Conservation (phyloP, 2,329 filamentous ascomycete species). For the Trichoderma oligosporum region DNA sequence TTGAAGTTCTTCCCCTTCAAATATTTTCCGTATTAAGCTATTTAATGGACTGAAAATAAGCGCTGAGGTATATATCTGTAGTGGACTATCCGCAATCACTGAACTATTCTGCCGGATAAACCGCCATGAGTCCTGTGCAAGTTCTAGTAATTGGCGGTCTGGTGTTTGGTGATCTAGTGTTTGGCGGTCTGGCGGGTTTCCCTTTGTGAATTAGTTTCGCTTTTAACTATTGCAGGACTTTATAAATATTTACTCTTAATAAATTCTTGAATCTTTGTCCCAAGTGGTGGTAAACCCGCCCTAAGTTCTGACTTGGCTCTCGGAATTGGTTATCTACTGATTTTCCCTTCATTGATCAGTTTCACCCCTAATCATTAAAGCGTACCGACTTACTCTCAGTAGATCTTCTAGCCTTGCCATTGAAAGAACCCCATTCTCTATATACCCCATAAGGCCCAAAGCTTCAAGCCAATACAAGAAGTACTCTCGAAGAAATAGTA, state of each 20-base stretch:
- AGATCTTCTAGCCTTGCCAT: neutral
- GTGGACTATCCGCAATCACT: constrained; percentile 28
- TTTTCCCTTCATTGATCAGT: neutral
- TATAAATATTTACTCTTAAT: neutral
- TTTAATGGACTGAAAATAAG: constrained; percentile 32
- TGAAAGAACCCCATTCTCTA: neutral
- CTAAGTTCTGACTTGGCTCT: neutral
- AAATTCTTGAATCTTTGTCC: neutral
- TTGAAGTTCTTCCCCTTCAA: neutral
- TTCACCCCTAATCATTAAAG: neutral
- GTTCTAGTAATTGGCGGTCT: neutral
- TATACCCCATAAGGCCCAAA: constrained; percentile 14
- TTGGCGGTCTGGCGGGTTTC: neutral
- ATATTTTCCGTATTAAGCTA: constrained; percentile 23
- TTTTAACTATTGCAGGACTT: neutral
- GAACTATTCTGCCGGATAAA: constrained; percentile 27
- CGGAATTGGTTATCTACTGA: neutral
- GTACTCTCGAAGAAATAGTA: constrained; percentile 18
- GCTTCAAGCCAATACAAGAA: constrained; percentile 25
- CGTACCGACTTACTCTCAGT: neutral
- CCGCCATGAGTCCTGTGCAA: constrained; percentile 29
- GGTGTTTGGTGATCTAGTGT: no score
- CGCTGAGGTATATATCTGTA: constrained; percentile 34
- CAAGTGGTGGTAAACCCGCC: neutral
- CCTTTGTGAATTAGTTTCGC: neutral